phyloP scores from a whole-genome alignment of 2,329 filamentous ascomycete species.

The Diplodia seriata region DNA sequence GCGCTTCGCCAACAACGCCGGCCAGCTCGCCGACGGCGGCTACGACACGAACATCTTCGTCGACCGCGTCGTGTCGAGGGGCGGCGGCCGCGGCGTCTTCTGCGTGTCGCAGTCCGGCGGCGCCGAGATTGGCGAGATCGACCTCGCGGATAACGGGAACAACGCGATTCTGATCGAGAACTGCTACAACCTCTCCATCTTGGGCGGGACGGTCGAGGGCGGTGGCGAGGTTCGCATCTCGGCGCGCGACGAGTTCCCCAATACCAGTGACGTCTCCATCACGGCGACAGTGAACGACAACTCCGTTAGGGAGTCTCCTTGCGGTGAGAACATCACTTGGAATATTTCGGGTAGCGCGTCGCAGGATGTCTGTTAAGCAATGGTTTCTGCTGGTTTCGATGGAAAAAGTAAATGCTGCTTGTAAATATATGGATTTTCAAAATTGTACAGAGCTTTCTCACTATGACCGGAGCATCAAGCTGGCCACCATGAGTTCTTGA shows the following conservation, averaged over 20 bases:
- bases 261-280: conserved; percentile 60
- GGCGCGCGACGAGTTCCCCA: conserved; percentile 62
- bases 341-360: conserved; percentile 56
- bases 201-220: conserved; percentile 59
- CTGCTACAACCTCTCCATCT: conserved; percentile 63
- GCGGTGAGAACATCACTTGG: conserved; percentile 61
- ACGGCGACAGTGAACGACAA: conserved; percentile 59
- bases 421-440: not conserved
- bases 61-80: conserved; percentile 62
- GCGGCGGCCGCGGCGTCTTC: conserved; percentile 64
- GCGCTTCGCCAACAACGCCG: conserved; percentile 65
- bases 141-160: conserved; percentile 61
- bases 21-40: conserved; percentile 55
- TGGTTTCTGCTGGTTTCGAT: not conserved
- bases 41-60: conserved; percentile 62
- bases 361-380: conserved; percentile 51
- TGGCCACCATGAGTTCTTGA: no score
- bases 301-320: conserved; percentile 61
- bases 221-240: conserved; percentile 64
- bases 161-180: conserved; percentile 67
- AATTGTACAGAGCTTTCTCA: not conserved
- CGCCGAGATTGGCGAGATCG: conserved; percentile 58
- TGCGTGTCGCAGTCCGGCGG: conserved; percentile 64
- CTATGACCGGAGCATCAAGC: not conserved
- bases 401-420: not conserved